Evolutionary conservation across 306 rosid species (phyloP).

Genomic region (Leucaena leucocephala): DNA sequence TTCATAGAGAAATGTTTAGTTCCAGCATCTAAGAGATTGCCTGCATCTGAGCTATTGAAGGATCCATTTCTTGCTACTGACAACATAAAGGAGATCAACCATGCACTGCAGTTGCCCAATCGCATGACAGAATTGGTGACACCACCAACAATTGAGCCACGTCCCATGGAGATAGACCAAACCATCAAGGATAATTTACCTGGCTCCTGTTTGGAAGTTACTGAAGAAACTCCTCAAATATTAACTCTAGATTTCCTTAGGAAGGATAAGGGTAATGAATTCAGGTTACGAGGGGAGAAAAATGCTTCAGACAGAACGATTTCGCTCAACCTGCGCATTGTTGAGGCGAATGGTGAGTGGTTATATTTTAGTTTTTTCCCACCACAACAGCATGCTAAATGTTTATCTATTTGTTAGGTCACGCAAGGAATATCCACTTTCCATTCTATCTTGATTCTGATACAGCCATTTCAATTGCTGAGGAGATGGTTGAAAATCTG

Average conservation of each 20-base stretch:
- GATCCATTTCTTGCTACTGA: slow-evolving; percentile 81
- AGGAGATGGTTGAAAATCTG: slow-evolving; percentile 92
- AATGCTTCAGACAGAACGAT: slow-evolving; percentile 48
- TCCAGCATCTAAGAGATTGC: slow-evolving; percentile 71
- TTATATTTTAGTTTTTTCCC: neutral
- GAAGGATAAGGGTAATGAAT: slow-evolving; percentile 52
- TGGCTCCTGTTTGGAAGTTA: slow-evolving; percentile 39
- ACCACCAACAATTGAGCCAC: slow-evolving; percentile 46
- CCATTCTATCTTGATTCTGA: slow-evolving; percentile 73
- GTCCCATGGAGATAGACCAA: slow-evolving; percentile 67
- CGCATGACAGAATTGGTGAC: slow-evolving; percentile 35
- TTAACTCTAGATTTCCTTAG: slow-evolving; percentile 49
- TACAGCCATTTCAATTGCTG: slow-evolving; percentile 75
- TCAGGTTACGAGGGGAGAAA: slow-evolving; percentile 68
- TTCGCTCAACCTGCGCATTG: slow-evolving; percentile 59
- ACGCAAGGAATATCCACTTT: slow-evolving; percentile 74
- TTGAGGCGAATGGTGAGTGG: slow-evolving; percentile 62
- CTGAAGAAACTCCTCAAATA: slow-evolving; percentile 43
- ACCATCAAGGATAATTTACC: slow-evolving; percentile 48
- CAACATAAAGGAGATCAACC: slow-evolving; percentile 40
- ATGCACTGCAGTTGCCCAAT: slow-evolving; percentile 32
- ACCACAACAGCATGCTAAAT: slow-evolving; percentile 21
- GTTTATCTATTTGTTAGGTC: slow-evolving; percentile 56
- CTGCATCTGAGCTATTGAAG: slow-evolving; percentile 77
- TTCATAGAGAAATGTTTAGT: slow-evolving; percentile 90